Evolutionary conservation across 2,329 filamentous ascomycete genomes (phyloP).

Genomic region (Colletotrichum tropicale): DNA sequence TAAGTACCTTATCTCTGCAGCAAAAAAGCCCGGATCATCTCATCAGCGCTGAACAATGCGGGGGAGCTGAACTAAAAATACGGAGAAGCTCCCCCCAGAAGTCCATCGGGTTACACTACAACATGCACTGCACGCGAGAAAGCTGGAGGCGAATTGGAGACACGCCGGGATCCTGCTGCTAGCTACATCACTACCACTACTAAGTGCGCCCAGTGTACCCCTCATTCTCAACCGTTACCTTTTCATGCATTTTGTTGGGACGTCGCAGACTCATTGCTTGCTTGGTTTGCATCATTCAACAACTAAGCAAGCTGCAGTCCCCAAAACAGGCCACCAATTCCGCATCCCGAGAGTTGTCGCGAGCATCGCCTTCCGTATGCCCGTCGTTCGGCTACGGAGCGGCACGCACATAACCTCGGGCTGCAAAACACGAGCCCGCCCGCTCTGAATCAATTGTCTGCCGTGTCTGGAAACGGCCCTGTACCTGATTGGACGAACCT

Average conservation of each 20-base stretch:
- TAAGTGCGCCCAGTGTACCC: background rate
- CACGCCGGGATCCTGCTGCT: background rate
- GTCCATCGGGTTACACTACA: background rate
- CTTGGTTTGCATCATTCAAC: background rate
- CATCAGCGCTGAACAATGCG: constrained; percentile 2
- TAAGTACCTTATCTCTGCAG: background rate
- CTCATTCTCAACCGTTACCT: constrained; percentile 12
- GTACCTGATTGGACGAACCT: background rate
- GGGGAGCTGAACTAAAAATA: background rate
- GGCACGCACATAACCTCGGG: background rate
- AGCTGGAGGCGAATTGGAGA: background rate
- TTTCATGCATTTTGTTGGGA: constrained; percentile 18
- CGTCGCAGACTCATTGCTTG: background rate
- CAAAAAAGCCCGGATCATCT: background rate
- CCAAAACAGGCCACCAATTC: background rate
- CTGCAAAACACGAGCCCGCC: background rate
- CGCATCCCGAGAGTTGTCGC: background rate
- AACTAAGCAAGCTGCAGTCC: background rate
- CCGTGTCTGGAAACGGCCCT: background rate
- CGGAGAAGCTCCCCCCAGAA: background rate
- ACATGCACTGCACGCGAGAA: background rate
- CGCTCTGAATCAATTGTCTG: background rate
- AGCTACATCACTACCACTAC: background rate
- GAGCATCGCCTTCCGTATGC: background rate
- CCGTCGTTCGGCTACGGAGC: background rate